Evolutionary conservation across 1,284 basidiomycete genomes (phyloP).

Genomic region (Taiwanofungus camphoratus): DNA sequence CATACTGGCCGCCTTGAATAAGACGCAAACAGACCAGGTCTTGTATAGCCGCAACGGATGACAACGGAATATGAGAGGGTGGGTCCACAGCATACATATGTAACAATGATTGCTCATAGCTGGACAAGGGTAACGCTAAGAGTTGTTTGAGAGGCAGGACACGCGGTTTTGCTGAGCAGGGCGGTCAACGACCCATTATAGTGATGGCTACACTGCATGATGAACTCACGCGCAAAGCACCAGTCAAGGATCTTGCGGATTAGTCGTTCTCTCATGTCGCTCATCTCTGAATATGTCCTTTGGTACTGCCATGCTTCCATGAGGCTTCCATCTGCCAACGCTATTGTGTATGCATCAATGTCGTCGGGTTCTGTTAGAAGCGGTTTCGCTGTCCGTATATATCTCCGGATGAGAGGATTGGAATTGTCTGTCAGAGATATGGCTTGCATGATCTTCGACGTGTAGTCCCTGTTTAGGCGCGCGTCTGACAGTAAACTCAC

Average conservation of each 20-base stretch:
- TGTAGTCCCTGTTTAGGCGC: conserved; percentile 67
- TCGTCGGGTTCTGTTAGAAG: conserved; percentile 59
- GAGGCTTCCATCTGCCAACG: conserved; percentile 58
- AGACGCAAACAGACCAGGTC: conserved; percentile 79
- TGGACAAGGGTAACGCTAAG: conserved; percentile 55
- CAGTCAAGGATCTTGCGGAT: conserved; percentile 59
- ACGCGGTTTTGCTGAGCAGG: conserved; percentile 48
- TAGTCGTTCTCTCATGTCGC: conserved; percentile 45
- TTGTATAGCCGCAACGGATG: conserved; percentile 59
- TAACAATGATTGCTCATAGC: conserved; percentile 55
- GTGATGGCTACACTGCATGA: neutral
- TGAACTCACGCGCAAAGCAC: conserved; percentile 59
- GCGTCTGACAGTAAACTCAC: conserved; percentile 65
- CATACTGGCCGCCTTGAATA: conserved; percentile 69
- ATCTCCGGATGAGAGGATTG: conserved; percentile 54
- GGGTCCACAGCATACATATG: conserved; percentile 53
- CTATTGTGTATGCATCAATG: conserved; percentile 59
- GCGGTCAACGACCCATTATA: conserved; percentile 6
- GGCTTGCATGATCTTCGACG: conserved; percentile 68
- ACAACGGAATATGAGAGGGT: conserved; percentile 39
- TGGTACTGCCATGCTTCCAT: conserved; percentile 71
- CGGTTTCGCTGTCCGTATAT: conserved; percentile 66
- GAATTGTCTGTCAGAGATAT: conserved; percentile 49
- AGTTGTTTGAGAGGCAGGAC: conserved; percentile 51
- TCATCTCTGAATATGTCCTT: conserved; percentile 55